Conservation (phyloP, 352 stramenopile genomes). For the Phytopythium mirpurense region DNA sequence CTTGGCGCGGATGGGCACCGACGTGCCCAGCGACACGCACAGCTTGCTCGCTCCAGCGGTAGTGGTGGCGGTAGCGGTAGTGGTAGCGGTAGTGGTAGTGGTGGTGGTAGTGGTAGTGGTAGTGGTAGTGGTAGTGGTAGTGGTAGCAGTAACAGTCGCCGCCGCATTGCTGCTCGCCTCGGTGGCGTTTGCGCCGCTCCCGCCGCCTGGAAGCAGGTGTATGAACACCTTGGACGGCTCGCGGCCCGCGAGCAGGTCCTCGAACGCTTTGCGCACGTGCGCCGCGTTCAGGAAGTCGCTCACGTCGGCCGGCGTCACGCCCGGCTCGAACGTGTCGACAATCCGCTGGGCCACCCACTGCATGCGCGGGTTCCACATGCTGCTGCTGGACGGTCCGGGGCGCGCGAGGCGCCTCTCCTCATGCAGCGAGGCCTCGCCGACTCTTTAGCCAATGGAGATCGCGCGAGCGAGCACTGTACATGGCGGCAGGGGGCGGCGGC, state of each 20-base stretch:
- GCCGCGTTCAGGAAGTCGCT: constrained; percentile 56
- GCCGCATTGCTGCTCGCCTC: neutral
- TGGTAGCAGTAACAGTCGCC: no score
- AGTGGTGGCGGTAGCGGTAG: constrained; percentile 7
- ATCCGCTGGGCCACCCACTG: constrained; percentile 78
- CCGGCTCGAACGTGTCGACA: constrained; percentile 73
- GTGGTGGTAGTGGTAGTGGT: neutral
- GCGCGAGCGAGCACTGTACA: neutral
- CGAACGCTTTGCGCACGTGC: constrained; percentile 59
- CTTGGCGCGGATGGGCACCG: constrained; percentile 67
- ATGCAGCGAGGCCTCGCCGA: neutral
- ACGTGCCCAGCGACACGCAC: constrained; percentile 60
- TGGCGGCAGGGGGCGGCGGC: neutral
- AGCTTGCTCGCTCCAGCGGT: constrained; percentile 43
- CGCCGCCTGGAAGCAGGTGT: constrained; percentile 42
- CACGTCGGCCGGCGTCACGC: constrained; percentile 43
- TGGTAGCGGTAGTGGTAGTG: constrained; percentile 15
- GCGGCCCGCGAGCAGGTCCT: constrained; percentile 68
- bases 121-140: constrained; percentile 20
- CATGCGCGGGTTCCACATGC: constrained; percentile 75
- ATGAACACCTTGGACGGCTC: constrained; percentile 76
- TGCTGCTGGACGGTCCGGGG: neutral
- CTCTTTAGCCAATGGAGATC: neutral
- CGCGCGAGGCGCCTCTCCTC: neutral
- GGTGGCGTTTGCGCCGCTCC: neutral